These are phyloP conservation scores for Penicillium diatomitis DNA, from an alignment of 495 filamentous ascomycete genomes.

Conservation along the genomic window DNA sequence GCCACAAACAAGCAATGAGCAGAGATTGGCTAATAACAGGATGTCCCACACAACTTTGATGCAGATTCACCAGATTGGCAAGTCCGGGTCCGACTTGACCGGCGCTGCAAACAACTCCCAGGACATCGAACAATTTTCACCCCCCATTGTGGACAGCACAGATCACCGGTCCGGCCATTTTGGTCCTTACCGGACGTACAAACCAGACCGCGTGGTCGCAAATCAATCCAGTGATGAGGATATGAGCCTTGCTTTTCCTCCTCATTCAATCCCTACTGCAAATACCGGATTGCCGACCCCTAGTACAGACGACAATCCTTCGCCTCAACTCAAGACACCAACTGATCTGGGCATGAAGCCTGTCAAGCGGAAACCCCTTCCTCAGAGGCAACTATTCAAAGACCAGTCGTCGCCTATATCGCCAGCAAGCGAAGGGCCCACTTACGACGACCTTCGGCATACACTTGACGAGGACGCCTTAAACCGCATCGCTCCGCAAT, in stretches of 20 bases:
- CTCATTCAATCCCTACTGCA: slow-evolving; percentile 7
- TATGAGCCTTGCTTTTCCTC: slow-evolving; percentile 6
- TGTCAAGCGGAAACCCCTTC: slow-evolving; percentile 58
- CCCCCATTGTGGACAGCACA: slow-evolving; percentile 5
- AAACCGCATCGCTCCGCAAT: slow-evolving; percentile 35
- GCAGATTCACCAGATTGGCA: slow-evolving; percentile 61
- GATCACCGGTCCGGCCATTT: slow-evolving; percentile 8
- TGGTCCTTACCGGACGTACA: neutral
- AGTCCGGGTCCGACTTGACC: slow-evolving; percentile 25
- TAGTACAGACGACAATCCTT: slow-evolving; percentile 10
- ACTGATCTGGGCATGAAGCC: slow-evolving; percentile 32
- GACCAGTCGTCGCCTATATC: neutral
- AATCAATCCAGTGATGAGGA: slow-evolving; percentile 17
- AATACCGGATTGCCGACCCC: slow-evolving; percentile 14
- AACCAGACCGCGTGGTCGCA: neutral
- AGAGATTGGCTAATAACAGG: slow-evolving; percentile 66
- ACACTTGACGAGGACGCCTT: slow-evolving; percentile 58
- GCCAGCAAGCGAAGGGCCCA: slow-evolving; percentile 30
- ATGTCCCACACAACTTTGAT: slow-evolving; percentile 73
- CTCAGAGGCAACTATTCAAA: slow-evolving; percentile 19
- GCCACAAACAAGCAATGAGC: slow-evolving; percentile 63
- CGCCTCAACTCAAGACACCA: slow-evolving; percentile 24
- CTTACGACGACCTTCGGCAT: slow-evolving; percentile 54
- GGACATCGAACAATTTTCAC: slow-evolving; percentile 8
- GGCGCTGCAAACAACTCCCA: slow-evolving; percentile 28